Base-by-base conservation (phyloP, 1,139 yeast species). In the Groenewaldozyma auringiensis region DNA sequence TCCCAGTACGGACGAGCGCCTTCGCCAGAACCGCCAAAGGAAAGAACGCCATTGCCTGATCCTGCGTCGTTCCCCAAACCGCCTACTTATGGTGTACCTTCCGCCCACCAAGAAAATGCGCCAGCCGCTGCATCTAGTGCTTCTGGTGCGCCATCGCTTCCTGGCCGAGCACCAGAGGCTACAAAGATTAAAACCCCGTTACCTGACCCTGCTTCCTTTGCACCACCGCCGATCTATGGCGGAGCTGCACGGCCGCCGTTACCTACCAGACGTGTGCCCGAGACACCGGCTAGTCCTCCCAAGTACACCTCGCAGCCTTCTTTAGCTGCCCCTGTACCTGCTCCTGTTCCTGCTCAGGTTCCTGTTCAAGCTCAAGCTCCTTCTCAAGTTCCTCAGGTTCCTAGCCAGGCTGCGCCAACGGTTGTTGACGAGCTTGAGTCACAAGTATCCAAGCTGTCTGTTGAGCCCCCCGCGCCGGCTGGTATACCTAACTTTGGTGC, bases 41-140 rank as follows among this genome's bases (percentile, higher is more conserved):
- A 49, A 20, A 46, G 54, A 32, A 42, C 55, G 18, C 65, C 66
- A 1, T 53, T 66, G 11, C 70, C 72, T 1, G 74, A 69, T 46
- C 68, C 72, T 1, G 53, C 63, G 1, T 56, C 64, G 21, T 70
- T 72, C 59, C 69, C 73, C 1, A 73, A 75, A 9, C 76, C 76
- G 2, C 76, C 76, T 2, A 53, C 65, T 22, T 49, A 43, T 42
- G 53, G 52, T 1, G 45, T 46, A n/a, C 41, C 42, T 4, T 37
- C 21, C 2, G 32, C 20, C 17, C 9, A 32, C 16, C 17, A 11
- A 25, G 31, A 13, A 13, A 20, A 17, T 27, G 13, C 27, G 34
- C 14, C 47, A 41, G 9, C 35, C 43, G 4, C 40, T 37, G 6
- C 47, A 31, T n/a, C n/a, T n/a, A n/a, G n/a, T n/a, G n/a, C n/a